phyloP scores from a whole-genome alignment of 1,284 basidiomycete species.

The Malassezia slooffiae region DNA sequence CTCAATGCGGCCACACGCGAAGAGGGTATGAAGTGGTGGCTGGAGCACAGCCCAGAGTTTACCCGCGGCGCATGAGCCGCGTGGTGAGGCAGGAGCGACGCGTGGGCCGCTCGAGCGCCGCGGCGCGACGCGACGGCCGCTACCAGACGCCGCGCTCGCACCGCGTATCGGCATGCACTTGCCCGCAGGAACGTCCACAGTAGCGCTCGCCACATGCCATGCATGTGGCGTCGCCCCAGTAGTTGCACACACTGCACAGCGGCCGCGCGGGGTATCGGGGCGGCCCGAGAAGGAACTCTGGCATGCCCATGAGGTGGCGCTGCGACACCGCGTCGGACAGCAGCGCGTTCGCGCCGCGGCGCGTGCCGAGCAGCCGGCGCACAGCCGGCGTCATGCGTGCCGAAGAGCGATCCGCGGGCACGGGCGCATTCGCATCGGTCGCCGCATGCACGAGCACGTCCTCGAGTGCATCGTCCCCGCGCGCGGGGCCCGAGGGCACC shows the following conservation, averaged over 20 bases:
- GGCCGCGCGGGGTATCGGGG: conserved; percentile 4
- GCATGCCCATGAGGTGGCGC: conserved; percentile 8
- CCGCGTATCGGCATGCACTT: conserved; percentile 8
- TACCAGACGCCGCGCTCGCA: conserved; percentile 9
- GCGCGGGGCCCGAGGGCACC: too few species aligned
- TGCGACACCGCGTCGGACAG: conserved; percentile 7
- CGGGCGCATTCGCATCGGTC: conserved; percentile 10
- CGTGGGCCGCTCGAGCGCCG: too few species aligned
- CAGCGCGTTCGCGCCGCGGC: conserved; percentile 15
- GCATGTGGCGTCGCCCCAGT: conserved; percentile 12
- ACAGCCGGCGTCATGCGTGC: conserved; percentile 7
- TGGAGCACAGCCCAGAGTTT: conserved; percentile 29
- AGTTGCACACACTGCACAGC: conserved; percentile 13
- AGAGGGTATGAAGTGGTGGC: conserved; percentile 42
- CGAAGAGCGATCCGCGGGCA: conserved; percentile 2
- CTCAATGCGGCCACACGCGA: conserved; percentile 38
- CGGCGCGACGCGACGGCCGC: not conserved
- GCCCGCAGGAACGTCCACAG: conserved; percentile 6
- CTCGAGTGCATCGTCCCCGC: conserved; percentile 6
- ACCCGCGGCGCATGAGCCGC: conserved; percentile 28
- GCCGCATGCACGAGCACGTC: conserved; percentile 11
- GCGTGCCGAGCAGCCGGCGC: conserved; percentile 10
- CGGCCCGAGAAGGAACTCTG: conserved; percentile 3
- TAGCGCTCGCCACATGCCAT: conserved; percentile 11
- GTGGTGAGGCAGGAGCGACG: too few species aligned